phyloP scores from a whole-genome alignment of 768 basidiomycete genomes.

The Mycena epipterygia region DNA sequence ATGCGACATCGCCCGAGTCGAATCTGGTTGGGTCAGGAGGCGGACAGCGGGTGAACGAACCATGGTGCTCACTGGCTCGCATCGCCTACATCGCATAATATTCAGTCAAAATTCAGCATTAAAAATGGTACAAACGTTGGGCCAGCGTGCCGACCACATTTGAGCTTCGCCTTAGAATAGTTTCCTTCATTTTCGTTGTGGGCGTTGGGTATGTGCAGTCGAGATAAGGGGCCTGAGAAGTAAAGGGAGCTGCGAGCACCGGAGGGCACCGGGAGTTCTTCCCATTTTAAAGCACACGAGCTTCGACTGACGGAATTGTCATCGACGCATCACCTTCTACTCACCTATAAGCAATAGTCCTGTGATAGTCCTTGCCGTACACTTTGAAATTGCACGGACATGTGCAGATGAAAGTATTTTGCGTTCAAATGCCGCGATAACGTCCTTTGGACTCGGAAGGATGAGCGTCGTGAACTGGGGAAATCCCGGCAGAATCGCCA shows the following conservation, averaged over 20 bases:
- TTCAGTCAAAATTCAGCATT: neutral
- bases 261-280: neutral
- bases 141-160: neutral
- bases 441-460: too few relatives aligned
- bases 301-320: conserved; percentile 27
- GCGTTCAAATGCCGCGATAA: too few relatives aligned
- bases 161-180: neutral
- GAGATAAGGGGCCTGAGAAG: neutral
- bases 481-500: too few relatives aligned
- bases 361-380: too few relatives aligned
- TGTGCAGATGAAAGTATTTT: too few relatives aligned
- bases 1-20: conserved; percentile 79
- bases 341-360: too few relatives aligned
- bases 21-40: conserved; percentile 56
- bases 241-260: too few relatives aligned
- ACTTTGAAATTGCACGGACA: too few relatives aligned
- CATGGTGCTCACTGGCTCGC: conserved; percentile 27
- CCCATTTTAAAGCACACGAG: neutral
- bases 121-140: conserved; percentile 6
- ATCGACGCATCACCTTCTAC: neutral
- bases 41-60: neutral
- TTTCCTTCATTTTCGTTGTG: neutral
- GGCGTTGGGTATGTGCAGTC: neutral
- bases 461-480: too few relatives aligned
- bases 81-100: conserved; percentile 22